These are phyloP conservation scores for Kluyveromyces dobzhanskii DNA, from an alignment of 805 yeast genomes.

Conservation along the genomic window DNA sequence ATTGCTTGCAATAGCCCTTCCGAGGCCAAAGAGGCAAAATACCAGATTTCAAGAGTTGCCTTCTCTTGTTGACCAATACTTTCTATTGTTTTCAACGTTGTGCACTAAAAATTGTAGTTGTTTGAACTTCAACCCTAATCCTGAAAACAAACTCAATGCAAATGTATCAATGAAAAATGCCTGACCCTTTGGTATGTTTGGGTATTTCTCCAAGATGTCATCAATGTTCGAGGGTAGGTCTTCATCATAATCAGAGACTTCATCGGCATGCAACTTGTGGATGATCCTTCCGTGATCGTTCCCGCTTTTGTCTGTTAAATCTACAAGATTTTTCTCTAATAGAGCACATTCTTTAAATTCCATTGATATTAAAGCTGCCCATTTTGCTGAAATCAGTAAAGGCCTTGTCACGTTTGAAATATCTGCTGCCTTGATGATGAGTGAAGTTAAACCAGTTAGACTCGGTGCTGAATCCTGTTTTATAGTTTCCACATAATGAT, in stretches of 20 bases:
- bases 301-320: constrained; percentile 7
- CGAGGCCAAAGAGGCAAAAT: no score
- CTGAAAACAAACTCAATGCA: constrained; percentile 68
- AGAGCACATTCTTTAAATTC: constrained; percentile 65
- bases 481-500: constrained; percentile 44
- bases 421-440: constrained; percentile 89
- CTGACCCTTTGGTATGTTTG: constrained; percentile 60
- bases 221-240: constrained; percentile 33
- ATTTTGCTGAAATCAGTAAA: constrained; percentile 61
- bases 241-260: constrained; percentile 6
- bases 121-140: constrained; percentile 54
- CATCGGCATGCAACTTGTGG: constrained; percentile 1
- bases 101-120: constrained; percentile 48
- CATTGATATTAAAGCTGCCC: constrained; percentile 75
- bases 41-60: no score
- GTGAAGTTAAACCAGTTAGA: constrained; percentile 44
- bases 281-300: constrained; percentile 24
- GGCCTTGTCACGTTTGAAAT: constrained; percentile 89
- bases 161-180: constrained; percentile 74
- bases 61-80: constrained; percentile 40
- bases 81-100: constrained; percentile 44
- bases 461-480: constrained; percentile 33
- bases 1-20: no score
- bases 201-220: constrained; percentile 38
- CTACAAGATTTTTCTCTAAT: constrained; percentile 36